Evolutionary conservation across 176 grass and related monocot genomes (phyloP).

Genomic region (Cymbopogon citratus): DNA sequence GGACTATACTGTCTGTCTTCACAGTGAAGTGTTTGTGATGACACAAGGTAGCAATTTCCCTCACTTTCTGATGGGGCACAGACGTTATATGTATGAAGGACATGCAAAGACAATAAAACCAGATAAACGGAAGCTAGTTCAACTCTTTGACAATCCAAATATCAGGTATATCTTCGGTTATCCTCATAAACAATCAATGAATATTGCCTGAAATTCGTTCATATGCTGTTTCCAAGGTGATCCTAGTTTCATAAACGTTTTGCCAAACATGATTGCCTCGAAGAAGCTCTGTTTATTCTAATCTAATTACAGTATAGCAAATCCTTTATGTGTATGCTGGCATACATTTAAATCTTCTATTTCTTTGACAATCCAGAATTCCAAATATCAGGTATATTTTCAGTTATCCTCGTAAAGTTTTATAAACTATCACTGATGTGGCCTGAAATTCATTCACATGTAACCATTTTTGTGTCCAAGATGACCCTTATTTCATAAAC

Average conservation of each 20-base stretch:
- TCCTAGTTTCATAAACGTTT: background rate
- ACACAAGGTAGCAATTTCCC: constrained; percentile 97
- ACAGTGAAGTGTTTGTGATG: constrained; percentile 69
- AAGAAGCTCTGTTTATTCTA: background rate
- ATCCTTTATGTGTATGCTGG: background rate
- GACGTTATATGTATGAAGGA: constrained; percentile 65
- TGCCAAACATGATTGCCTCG: background rate
- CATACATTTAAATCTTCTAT: no score
- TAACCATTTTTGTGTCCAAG: no score
- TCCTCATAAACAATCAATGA: background rate
- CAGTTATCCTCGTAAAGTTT: no score
- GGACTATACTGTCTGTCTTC: constrained; percentile 66
- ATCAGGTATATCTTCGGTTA: constrained; percentile 47
- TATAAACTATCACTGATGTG: no score
- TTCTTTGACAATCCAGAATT: constrained; percentile 64
- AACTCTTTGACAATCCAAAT: constrained; percentile 57
- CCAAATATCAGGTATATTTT: constrained; percentile 18
- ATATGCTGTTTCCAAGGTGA: background rate
- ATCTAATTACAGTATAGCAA: background rate
- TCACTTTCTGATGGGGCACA: constrained; percentile 87
- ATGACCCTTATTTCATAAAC: no score
- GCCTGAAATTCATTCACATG: no score
- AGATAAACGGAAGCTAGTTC: constrained; percentile 72
- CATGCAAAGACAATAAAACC: constrained; percentile 80
- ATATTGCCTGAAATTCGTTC: background rate